Base-by-base conservation (phyloP, 2,329 filamentous ascomycete species). In the Fusarium liriodendri region DNA sequence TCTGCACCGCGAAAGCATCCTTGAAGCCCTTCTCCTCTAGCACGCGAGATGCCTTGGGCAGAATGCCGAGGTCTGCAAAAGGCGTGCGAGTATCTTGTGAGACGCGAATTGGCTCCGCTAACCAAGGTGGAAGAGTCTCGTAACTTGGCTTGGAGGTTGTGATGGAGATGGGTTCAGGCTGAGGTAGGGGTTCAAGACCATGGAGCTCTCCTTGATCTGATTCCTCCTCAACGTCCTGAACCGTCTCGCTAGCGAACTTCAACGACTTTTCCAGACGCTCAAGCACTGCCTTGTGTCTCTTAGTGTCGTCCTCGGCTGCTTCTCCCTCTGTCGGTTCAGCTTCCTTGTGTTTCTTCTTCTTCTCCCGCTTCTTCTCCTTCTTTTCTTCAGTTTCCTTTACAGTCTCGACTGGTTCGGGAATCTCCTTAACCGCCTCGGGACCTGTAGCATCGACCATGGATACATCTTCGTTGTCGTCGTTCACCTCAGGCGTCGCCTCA, bases 181-280 rank as follows among this genome's bases (percentile, higher is more conserved):
- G 95, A 9, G 95, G 95, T 22, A 98, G 86, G 8, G 95, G 95
- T 65, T 93, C 91, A 1, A 98, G 86, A 25, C 94, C 94, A 80
- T 95, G 91, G 4, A 91, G 80, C 77, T 90, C 87, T 14, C 76
- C 75, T 25, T 80, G 73, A 45, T 84, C 82, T 18, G 78, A 76
- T 5, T 83, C 81, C 0, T 79, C 74, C n/a, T 80, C 76, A 37
- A 79, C 75, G 2, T 80, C 76, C 3, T 82, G 78, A 5, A 83
- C 81, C 13, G 83, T 76, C 65, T 85, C 84, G 50, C 86, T 82
- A 5, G 86, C 83, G 67, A 86, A 82, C 69, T 86, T 86, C 35
- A 91, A 80, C 1, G 89, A 88, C 74, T 89, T 91, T 22, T 86
- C 83, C 42, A 87, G 86, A 74, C 89, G 90, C 52, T 88, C 85